Percentiles rank a stretch among this genome's conserved stretches.
phyloP scores from a whole-genome alignment of 208 protist genomes.

The Acanthamoeba culbertsoni region DNA sequence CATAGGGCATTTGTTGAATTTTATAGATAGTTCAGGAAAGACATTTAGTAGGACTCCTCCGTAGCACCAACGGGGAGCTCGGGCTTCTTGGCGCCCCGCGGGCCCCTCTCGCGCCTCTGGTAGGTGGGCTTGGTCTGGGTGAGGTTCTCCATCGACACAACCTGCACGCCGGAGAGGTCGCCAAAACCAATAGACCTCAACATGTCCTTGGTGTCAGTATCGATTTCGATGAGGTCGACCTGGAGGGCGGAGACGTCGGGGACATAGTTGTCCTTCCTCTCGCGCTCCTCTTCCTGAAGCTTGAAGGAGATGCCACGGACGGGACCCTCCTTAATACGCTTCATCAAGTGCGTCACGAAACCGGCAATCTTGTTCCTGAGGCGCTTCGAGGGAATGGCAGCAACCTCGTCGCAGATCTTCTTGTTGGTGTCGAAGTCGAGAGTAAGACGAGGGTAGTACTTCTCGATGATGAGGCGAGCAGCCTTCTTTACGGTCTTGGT shows the following conservation, averaged over 20 bases:
- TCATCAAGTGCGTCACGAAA: constrained; percentile 99
- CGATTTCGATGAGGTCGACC: constrained; percentile 69
- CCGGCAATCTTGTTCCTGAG: constrained; percentile 99
- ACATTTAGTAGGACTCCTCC: constrained; percentile 9
- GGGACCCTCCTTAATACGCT: constrained; percentile 95
- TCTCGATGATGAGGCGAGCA: constrained; percentile 98
- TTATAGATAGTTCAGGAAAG: too few species aligned
- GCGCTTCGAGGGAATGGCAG: constrained; percentile 98
- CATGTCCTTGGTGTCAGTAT: constrained; percentile 74
- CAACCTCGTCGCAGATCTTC: constrained; percentile 94
- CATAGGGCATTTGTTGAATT: too few species aligned
- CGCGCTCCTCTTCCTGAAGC: constrained; percentile 99
- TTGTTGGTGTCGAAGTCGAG: constrained; percentile 99
- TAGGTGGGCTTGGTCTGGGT: background rate
- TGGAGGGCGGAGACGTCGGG: constrained; percentile 92
- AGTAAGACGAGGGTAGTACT: constrained; percentile 99
- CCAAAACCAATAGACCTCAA: constrained; percentile 60
- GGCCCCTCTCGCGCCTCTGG: background rate
- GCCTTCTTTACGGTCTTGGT: constrained; percentile 99
- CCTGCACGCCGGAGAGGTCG: constrained; percentile 29
- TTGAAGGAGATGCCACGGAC: constrained; percentile 99
- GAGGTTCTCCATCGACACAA: constrained; percentile 15
- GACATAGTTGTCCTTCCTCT: constrained; percentile 99
- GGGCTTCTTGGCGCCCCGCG: background rate
- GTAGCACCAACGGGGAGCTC: background rate